Conservation (phyloP, 345 rosid species). For the Acer saccharum region DNA sequence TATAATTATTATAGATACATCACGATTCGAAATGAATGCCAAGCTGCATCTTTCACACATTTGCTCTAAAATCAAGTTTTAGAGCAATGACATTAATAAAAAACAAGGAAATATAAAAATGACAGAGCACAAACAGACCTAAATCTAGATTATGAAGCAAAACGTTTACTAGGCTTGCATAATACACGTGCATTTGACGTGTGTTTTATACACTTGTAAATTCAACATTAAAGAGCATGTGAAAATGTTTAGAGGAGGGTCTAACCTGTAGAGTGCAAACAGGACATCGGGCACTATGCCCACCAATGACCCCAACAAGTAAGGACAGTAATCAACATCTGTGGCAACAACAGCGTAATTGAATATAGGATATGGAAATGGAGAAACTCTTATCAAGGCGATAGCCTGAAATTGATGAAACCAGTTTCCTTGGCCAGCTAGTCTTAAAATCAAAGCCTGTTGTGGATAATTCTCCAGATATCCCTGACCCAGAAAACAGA, state of each 20-base stretch:
- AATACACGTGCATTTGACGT: background rate
- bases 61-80: too few relatives aligned
- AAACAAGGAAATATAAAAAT: too few relatives aligned
- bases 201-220: too few relatives aligned
- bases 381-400: slow-evolving; percentile 37
- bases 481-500: slow-evolving; percentile 7
- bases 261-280: slow-evolving; percentile 36
- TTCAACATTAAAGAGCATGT: background rate
- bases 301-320: slow-evolving; percentile 32
- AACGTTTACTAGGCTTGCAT: background rate
- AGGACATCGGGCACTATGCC: slow-evolving; percentile 36
- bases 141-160: background rate
- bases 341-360: slow-evolving; percentile 34
- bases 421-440: slow-evolving; percentile 44
- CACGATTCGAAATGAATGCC: too few relatives aligned
- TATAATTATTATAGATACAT: too few relatives aligned
- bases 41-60: too few relatives aligned
- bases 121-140: background rate
- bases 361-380: slow-evolving; percentile 38
- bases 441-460: slow-evolving; percentile 34
- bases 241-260: background rate
- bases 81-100: too few relatives aligned
- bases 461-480: slow-evolving; percentile 35
- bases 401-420: slow-evolving; percentile 43
- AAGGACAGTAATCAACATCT: slow-evolving; percentile 29